Evolutionary conservation across 2,329 filamentous ascomycete genomes (phyloP).

Genomic region (Sclerotiophoma versabilis): DNA sequence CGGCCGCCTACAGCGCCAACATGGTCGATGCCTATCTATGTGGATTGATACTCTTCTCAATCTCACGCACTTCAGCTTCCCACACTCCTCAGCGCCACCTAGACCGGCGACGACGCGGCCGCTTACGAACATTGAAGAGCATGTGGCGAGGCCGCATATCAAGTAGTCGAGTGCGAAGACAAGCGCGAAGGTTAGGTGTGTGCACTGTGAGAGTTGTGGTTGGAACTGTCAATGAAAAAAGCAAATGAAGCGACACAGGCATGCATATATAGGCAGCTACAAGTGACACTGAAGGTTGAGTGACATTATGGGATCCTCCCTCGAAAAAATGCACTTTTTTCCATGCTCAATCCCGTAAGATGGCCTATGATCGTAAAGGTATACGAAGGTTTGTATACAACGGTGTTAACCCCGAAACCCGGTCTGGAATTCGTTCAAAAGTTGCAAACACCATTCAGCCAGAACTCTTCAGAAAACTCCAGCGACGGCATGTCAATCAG

Average conservation of each 20-base stretch:
- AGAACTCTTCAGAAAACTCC: constrained; percentile 30
- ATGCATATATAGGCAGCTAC: no score
- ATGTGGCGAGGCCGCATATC: constrained; percentile 27
- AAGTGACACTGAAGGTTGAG: no score
- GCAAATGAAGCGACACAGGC: background rate
- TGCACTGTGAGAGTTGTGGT: constrained; percentile 27
- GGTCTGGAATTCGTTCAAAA: background rate
- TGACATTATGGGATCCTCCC: no score
- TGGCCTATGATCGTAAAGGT: background rate
- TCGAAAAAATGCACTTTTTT: no score
- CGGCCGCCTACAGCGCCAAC: background rate
- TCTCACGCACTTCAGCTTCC: no score
- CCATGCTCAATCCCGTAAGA: background rate
- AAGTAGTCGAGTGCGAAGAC: constrained; percentile 31
- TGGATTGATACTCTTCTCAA: no score
- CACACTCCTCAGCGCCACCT: constrained; percentile 29
- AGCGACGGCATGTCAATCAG: constrained; percentile 14
- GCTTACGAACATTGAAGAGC: constrained; percentile 22
- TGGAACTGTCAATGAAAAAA: background rate
- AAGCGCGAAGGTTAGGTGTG: constrained; percentile 42
- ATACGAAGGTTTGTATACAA: background rate
- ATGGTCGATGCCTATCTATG: no score
- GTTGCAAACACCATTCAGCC: constrained; percentile 19
- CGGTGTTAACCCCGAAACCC: constrained; percentile 1
- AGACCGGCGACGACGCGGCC: constrained; percentile 30